Evolutionary conservation across 352 stramenopile genomes (phyloP), one percentile per base, ranked within the genome.

Genomic region (Saprolegnia diclina): DNA sequence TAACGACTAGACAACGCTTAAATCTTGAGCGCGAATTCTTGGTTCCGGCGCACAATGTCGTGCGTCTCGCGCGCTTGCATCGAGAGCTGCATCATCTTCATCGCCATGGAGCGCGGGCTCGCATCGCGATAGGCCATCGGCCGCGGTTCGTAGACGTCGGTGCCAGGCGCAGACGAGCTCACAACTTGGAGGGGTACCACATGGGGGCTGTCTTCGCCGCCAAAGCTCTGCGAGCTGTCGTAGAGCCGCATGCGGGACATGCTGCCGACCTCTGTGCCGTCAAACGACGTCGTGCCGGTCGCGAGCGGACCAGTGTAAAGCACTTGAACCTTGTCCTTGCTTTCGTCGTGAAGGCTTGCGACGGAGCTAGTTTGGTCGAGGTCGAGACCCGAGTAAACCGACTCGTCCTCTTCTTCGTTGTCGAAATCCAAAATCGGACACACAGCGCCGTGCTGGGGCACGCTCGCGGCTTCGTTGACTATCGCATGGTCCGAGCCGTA

Each of bases 341-440:
- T 59, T 24, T 59, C 52, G 35, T 59, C 52, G 24, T 42, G 24
- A 3, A 59, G 52, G 52, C n/a, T 59, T 2, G 24, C 35, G 24
- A 16, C 52, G 5, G n/a, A 29, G 46, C 46, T 54, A 2, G 46
- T 29, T 14, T 57, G 52, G 48, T 69, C 63, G 6, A 69, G 50
- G 21, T 69, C 63, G 19, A 69, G 63, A 5, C 63, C 63, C 13
- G 44, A 62, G 50, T 69, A 69, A 5, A 69, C 63, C 7, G 63
- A 69, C 26, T 69, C 63, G 6, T 69, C 63, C 9, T 52, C 63
- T 11, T 69, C 63, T n/a, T 69, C 63, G 38, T 69, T 52, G 63
- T 69, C 63, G 35, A 69, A 69, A 29, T 69, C 63, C 21, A 69
- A 40, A 69, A 69, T 69, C 22, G 63, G 63, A 59, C 52, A 59